Conservation (phyloP, 495 filamentous ascomycete species). For the Hypomontagnella submonticulosa region DNA sequence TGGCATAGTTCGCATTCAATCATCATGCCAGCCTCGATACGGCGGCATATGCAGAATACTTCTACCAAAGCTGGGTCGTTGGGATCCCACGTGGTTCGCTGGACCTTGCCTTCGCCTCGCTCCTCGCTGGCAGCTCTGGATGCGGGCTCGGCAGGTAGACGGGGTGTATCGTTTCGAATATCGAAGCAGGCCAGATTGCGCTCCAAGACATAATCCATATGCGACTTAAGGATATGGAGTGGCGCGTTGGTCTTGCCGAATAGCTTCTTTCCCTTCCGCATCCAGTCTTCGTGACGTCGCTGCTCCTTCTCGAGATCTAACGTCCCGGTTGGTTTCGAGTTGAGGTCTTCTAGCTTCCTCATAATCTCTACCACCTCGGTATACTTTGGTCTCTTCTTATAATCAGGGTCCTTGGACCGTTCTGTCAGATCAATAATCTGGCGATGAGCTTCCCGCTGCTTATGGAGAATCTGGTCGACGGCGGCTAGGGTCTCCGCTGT, state of each 20-base stretch:
- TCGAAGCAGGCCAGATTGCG: slow-evolving; percentile 93
- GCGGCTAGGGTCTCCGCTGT: slow-evolving; percentile 79
- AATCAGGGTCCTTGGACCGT: slow-evolving; percentile 76
- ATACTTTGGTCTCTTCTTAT: slow-evolving; percentile 86
- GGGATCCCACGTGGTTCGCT: slow-evolving; percentile 55
- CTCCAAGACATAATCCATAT: slow-evolving; percentile 93
- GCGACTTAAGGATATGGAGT: slow-evolving; percentile 88
- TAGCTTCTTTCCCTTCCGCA: slow-evolving; percentile 96
- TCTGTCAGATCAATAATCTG: slow-evolving; percentile 84
- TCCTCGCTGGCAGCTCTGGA: slow-evolving; percentile 84
- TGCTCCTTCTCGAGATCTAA: slow-evolving; percentile 95
- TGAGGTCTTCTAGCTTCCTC: slow-evolving; percentile 84
- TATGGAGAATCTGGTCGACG: slow-evolving; percentile 93
- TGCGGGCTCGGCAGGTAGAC: slow-evolving; percentile 89
- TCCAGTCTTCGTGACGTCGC: slow-evolving; percentile 98
- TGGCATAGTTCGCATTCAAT: slow-evolving; percentile 98
- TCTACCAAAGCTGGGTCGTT: slow-evolving; percentile 67
- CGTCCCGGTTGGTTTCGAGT: slow-evolving; percentile 90
- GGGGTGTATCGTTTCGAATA: slow-evolving; percentile 81
- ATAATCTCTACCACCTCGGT: slow-evolving; percentile 89
- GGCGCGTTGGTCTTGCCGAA: slow-evolving; percentile 99
- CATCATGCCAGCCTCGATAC: slow-evolving; percentile 97
- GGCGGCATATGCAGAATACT: slow-evolving; percentile 97
- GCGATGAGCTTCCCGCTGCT: slow-evolving; percentile 93
- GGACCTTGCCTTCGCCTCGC: slow-evolving; percentile 52